These are phyloP conservation scores for Colletotrichum sp. DNA, from an alignment of 2,329 filamentous ascomycete genomes.

Conservation along the genomic window DNA sequence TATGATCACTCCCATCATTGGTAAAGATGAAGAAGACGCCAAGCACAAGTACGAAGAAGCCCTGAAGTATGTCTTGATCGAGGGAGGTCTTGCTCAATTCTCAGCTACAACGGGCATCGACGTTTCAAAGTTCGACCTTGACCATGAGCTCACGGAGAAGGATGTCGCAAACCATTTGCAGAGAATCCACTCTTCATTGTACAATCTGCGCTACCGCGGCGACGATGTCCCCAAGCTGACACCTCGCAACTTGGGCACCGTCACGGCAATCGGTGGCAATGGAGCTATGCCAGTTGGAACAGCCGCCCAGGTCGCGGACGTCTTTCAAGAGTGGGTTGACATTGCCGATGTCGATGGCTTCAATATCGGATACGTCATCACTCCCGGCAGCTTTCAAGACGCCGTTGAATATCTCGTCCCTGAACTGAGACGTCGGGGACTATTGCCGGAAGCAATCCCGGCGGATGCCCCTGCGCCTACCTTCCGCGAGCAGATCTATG, in stretches of 20 bases:
- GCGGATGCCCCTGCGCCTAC: not conserved
- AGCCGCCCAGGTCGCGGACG: conserved; percentile 45
- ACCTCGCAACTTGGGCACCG: conserved; percentile 43
- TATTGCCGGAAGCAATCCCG: conserved; percentile 4
- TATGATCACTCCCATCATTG: conserved; percentile 54
- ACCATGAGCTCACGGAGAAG: conserved; percentile 60
- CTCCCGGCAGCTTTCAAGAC: conserved; percentile 40
- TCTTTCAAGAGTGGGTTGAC: conserved; percentile 46
- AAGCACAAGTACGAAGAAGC: conserved; percentile 53
- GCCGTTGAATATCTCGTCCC: conserved; percentile 33
- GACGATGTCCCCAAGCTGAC: conserved; percentile 47
- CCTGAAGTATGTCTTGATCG: conserved; percentile 55
- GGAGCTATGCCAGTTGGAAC: conserved; percentile 39
- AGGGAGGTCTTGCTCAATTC: conserved; percentile 60
- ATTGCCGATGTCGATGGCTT: conserved; percentile 47
- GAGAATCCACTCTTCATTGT: conserved; percentile 53
- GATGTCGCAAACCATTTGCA: conserved; percentile 56
- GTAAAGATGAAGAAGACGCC: conserved; percentile 56
- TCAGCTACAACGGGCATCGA: conserved; percentile 66
- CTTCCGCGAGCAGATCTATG: conserved; percentile 3
- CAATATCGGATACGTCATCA: conserved; percentile 46
- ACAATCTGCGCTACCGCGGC: conserved; percentile 52
- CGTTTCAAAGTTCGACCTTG: conserved; percentile 59
- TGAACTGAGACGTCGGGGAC: conserved; percentile 28
- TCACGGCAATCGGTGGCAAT: conserved; percentile 43